A percentile compares a stretch with the other conserved stretches of the same genome.
Evolutionary conservation across 2,329 filamentous ascomycete genomes (phyloP).

Genomic region (Lasiodiplodia hormozganensis): DNA sequence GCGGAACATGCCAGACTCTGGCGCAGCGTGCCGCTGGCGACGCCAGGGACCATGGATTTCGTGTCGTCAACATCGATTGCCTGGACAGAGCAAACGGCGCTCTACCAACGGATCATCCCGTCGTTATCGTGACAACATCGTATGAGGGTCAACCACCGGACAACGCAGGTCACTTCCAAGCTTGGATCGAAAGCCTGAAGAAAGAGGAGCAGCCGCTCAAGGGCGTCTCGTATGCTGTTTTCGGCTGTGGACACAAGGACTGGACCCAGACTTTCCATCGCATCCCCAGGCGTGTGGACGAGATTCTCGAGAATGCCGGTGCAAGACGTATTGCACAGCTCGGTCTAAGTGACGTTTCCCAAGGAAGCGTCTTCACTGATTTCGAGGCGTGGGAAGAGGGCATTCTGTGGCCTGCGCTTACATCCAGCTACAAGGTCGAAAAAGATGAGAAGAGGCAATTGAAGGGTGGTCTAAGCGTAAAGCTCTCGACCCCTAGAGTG

Average conservation of each 20-base stretch:
- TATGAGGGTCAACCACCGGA: constrained; percentile 79
- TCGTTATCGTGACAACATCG: constrained; percentile 72
- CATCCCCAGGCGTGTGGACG: not conserved
- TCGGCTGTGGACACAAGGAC: not conserved
- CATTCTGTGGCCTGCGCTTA: too few relatives aligned
- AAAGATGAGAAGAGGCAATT: too few relatives aligned
- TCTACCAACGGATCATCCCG: constrained; percentile 65
- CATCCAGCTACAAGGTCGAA: too few relatives aligned
- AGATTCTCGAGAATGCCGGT: not conserved
- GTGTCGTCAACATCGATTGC: not conserved
- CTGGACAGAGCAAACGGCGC: constrained; percentile 58
- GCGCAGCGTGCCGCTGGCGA: not conserved
- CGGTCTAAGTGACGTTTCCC: too few relatives aligned
- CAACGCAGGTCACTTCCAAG: constrained; percentile 59
- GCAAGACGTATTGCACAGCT: not conserved
- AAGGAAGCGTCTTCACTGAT: too few relatives aligned
- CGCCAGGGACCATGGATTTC: not conserved
- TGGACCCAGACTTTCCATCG: not conserved
- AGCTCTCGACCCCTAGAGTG: too few relatives aligned
- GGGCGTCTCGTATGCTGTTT: not conserved
- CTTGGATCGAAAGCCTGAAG: not conserved
- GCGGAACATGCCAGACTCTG: not conserved
- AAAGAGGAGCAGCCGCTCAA: not conserved
- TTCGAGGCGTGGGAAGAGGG: too few relatives aligned
- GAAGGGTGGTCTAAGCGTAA: too few relatives aligned